Evolutionary conservation across 805 yeast genomes (phyloP).

Genomic region (Yamadazyma olivae): DNA sequence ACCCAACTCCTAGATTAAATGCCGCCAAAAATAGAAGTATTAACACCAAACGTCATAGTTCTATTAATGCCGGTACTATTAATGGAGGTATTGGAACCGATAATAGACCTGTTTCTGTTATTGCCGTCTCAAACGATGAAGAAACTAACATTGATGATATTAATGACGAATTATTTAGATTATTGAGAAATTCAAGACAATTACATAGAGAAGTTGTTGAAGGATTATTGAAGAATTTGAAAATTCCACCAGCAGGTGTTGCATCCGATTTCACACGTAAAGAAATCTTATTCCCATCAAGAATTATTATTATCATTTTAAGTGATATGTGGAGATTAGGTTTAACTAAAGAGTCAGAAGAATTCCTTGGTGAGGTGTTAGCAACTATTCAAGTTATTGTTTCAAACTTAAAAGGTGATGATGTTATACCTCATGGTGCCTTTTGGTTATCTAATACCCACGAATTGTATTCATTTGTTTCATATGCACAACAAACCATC

Average conservation of each 20-base stretch:
- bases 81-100: conserved; percentile 16
- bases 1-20: conserved; percentile 11
- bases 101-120: conserved; percentile 59
- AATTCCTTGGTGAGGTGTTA: conserved; percentile 83
- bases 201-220: conserved; percentile 82
- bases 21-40: conserved; percentile 29
- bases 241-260: conserved; percentile 81
- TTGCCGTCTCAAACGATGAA: conserved; percentile 54
- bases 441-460: conserved; percentile 97
- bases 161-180: conserved; percentile 69
- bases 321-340: conserved; percentile 99
- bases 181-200: conserved; percentile 66
- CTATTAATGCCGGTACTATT: conserved; percentile 5
- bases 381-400: conserved; percentile 84
- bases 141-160: conserved; percentile 61
- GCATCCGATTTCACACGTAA: conserved; percentile 80
- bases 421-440: conserved; percentile 86
- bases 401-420: conserved; percentile 76
- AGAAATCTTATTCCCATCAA: conserved; percentile 93
- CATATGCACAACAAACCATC: conserved; percentile 91
- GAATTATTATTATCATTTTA: conserved; percentile 85
- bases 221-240: conserved; percentile 79
- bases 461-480: conserved; percentile 90
- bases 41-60: conserved; percentile 38
- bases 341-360: conserved; percentile 86